These are phyloP conservation scores for Pyrrhoderma noxium DNA, from an alignment of 1,284 basidiomycete species.

Conservation along the genomic window DNA sequence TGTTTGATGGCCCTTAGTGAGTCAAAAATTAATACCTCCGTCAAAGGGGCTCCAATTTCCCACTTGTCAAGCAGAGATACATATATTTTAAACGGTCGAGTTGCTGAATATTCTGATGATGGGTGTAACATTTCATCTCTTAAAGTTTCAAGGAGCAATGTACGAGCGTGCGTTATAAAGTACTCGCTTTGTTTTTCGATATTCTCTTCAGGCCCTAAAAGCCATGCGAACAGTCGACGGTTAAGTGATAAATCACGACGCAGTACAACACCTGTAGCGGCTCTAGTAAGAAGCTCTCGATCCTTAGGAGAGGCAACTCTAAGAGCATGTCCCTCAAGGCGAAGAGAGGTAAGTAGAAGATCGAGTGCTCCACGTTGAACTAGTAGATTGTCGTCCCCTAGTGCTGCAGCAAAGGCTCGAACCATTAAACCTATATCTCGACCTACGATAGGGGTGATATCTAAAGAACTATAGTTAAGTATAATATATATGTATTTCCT, in stretches of 20 bases:
- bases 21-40: conserved; percentile 73
- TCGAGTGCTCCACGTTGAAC: conserved; percentile 81
- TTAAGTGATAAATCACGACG: conserved; percentile 91
- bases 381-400: conserved; percentile 86
- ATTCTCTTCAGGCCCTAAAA: conserved; percentile 77
- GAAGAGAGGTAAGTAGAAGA: conserved; percentile 68
- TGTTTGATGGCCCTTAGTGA: conserved; percentile 65
- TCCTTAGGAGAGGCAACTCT: conserved; percentile 61
- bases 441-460: conserved; percentile 69
- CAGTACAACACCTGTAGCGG: conserved; percentile 77
- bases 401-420: conserved; percentile 79
- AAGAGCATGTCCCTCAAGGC: conserved; percentile 64
- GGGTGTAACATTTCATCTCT: conserved; percentile 70
- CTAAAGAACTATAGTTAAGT: conserved; percentile 31
- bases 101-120: conserved; percentile 64
- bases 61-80: conserved; percentile 94
- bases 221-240: conserved; percentile 89
- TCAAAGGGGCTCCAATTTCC: conserved; percentile 85
- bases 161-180: conserved; percentile 61
- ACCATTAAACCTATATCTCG: conserved; percentile 90
- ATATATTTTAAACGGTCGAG: conserved; percentile 91
- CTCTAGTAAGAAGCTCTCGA: conserved; percentile 69
- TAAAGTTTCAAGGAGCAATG: conserved; percentile 61
- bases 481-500: neutral
- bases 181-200: conserved; percentile 67